These are phyloP conservation scores for Omphalea diandra DNA, from an alignment of 441 rosid genomes.

Conservation along the genomic window DNA sequence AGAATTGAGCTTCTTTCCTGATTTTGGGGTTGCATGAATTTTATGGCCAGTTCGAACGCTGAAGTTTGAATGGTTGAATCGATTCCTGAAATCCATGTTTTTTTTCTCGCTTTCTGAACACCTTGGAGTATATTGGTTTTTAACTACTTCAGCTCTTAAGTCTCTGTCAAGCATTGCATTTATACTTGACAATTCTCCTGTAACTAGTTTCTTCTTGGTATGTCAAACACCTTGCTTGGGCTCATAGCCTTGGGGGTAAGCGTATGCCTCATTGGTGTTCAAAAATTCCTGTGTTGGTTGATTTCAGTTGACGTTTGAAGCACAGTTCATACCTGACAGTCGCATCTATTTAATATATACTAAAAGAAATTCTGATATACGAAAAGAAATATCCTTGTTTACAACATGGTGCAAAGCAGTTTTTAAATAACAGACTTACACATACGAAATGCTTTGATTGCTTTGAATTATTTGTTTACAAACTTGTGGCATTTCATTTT, in stretches of 20 bases:
- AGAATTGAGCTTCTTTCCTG: neutral
- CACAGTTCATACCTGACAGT: too few species aligned
- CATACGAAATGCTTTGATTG: neutral
- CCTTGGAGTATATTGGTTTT: neutral
- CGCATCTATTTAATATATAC: too few species aligned
- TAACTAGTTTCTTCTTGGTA: neutral
- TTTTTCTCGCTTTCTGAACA: neutral
- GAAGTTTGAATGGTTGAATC: neutral
- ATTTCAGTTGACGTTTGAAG: too few species aligned
- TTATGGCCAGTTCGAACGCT: neutral
- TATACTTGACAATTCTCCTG: neutral
- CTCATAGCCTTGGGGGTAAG: too few species aligned
- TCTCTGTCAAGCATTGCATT: neutral
- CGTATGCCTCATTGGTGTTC: too few species aligned
- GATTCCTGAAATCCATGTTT: neutral
- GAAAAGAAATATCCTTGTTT: too few species aligned
- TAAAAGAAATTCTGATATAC: too few species aligned
- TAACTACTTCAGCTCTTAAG: neutral
- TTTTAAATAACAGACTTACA: neutral
- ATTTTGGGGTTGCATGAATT: neutral
- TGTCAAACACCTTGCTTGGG: neutral
- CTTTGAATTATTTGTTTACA: neutral
- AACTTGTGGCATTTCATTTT: too few species aligned
- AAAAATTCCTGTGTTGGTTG: too few species aligned
- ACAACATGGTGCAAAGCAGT: neutral